phyloP scores from a whole-genome alignment of 495 filamentous ascomycete genomes.

The Paragyromitra xinjiangensis region DNA sequence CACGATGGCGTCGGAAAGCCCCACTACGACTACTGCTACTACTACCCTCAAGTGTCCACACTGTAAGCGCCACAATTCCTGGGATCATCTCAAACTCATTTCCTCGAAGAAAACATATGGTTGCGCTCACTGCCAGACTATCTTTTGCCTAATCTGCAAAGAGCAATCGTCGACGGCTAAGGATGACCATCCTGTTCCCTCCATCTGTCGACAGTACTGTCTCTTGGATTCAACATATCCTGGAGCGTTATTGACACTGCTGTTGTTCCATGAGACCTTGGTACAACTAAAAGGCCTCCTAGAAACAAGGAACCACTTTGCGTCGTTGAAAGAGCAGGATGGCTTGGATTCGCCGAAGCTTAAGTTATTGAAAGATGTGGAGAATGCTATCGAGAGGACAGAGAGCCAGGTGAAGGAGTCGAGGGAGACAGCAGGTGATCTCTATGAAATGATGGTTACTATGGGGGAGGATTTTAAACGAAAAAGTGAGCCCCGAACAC shows the following conservation, averaged over 20 bases:
- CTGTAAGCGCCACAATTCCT: neutral
- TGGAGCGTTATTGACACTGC: conserved; percentile 67
- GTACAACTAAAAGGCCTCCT: conserved; percentile 82
- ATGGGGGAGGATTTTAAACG: conserved; percentile 85
- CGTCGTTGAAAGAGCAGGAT: conserved; percentile 75
- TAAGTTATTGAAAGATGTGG: conserved; percentile 72
- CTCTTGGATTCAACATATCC: conserved; percentile 71
- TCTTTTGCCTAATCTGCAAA: conserved; percentile 8
- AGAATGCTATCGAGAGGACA: conserved; percentile 64
- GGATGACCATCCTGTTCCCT: neutral
- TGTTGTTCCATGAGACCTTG: conserved; percentile 13
- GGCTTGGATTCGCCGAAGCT: conserved; percentile 61
- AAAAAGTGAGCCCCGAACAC: neutral
- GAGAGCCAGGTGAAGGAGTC: conserved; percentile 63
- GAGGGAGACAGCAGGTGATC: neutral
- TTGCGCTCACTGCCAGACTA: neutral
- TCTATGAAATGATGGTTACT: conserved; percentile 68
- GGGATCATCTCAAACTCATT: neutral
- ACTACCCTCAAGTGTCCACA: neutral
- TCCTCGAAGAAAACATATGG: neutral
- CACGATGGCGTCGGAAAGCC: neutral
- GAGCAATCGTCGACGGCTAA: neutral
- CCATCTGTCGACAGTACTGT: conserved; percentile 64
- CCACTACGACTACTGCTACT: neutral
- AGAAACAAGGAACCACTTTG: conserved; percentile 83